phyloP scores from a whole-genome alignment of 2,329 filamentous ascomycete species.

The Pestalotiopsis sp. region DNA sequence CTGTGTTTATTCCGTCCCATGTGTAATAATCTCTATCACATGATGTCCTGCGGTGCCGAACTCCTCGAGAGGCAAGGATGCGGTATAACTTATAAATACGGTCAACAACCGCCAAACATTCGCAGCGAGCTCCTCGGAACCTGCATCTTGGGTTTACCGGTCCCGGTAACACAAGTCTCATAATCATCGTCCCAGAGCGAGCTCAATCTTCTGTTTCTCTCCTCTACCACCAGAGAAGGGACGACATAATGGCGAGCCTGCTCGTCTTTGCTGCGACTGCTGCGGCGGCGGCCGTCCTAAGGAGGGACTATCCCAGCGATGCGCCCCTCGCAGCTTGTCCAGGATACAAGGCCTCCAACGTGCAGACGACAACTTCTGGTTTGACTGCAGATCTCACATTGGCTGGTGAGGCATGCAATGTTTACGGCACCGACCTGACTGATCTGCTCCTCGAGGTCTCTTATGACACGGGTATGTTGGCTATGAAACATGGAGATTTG shows the following conservation, averaged over 20 bases:
- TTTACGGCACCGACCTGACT: conserved; percentile 70
- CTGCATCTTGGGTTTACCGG: not conserved
- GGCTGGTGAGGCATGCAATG: conserved; percentile 67
- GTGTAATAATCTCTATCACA: too few species aligned
- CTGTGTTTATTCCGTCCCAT: not conserved
- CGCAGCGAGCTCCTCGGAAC: too few species aligned
- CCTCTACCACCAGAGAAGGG: not conserved
- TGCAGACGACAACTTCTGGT: conserved; percentile 49
- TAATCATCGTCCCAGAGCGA: not conserved
- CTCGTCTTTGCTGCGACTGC: conserved; percentile 27
- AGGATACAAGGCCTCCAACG: conserved; percentile 62
- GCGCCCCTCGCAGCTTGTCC: conserved; percentile 50
- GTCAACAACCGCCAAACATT: too few species aligned
- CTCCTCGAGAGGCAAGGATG: too few species aligned
- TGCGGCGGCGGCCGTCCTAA: conserved; percentile 27
- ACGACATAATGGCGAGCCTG: conserved; percentile 27
- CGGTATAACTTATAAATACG: too few species aligned
- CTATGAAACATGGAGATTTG: not conserved
- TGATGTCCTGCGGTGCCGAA: too few species aligned
- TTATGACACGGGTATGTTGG: conserved; percentile 56
- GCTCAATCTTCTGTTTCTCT: not conserved
- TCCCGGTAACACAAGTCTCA: not conserved
- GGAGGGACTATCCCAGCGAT: conserved; percentile 26
- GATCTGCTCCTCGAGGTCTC: conserved; percentile 64
- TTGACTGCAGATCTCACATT: conserved; percentile 66